phyloP scores from a whole-genome alignment of 75 land plant species.

The Azolla pinnata region DNA sequence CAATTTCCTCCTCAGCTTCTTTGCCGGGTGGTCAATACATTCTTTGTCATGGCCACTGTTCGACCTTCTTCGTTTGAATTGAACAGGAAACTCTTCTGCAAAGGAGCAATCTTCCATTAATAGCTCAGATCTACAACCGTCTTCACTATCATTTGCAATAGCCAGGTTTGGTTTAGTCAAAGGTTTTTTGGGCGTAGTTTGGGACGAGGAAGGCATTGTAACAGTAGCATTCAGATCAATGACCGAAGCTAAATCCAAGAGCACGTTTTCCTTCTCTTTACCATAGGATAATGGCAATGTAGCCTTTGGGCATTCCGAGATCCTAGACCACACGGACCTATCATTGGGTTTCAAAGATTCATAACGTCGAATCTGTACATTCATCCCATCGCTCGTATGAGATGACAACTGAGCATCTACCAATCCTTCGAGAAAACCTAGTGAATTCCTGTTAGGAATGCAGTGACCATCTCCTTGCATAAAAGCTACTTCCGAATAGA shows the following conservation, averaged over 20 bases:
- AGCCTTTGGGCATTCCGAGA: not conserved
- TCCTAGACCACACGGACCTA: slow-evolving; percentile 3
- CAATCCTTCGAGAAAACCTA: not conserved
- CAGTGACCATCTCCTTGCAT: not conserved
- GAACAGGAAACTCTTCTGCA: not conserved
- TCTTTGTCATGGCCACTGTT: not conserved
- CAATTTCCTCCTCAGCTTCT: not conserved
- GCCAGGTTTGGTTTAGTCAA: not conserved
- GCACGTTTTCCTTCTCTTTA: not conserved
- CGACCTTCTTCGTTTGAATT: not conserved
- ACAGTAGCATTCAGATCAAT: not conserved
- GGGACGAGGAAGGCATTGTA: not conserved
- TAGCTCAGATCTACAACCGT: not conserved
- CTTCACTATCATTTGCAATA: not conserved
- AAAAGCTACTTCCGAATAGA: not conserved
- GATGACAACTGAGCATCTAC: not conserved
- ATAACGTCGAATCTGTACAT: no score
- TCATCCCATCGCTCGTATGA: not conserved
- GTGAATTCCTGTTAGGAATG: not conserved
- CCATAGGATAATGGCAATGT: not conserved
- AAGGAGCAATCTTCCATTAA: not conserved
- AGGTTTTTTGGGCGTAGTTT: not conserved
- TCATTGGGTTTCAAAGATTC: no score
- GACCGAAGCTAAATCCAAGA: not conserved
- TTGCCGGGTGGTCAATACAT: not conserved